These are phyloP conservation scores for Cutaneotrichosporon cutaneum DNA, from an alignment of 1,284 basidiomycete genomes.

Conservation along the genomic window DNA sequence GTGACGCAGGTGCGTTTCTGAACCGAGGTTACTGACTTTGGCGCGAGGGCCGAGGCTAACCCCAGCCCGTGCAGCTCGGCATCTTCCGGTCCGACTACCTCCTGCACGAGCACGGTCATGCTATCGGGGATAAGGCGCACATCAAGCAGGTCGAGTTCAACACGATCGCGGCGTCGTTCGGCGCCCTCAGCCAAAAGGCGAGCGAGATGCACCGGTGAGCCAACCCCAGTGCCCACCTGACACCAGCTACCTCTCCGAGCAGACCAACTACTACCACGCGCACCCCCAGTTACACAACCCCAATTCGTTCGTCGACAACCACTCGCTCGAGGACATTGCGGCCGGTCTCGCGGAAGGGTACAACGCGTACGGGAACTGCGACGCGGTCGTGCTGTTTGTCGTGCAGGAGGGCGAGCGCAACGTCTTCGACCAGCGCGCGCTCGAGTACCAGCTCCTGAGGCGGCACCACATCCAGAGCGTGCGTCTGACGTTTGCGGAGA, in stretches of 20 bases:
- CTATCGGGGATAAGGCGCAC: slow-evolving; percentile 38
- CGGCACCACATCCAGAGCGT: slow-evolving; percentile 72
- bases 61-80: slow-evolving; percentile 77
- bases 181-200: slow-evolving; percentile 70
- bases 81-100: slow-evolving; percentile 97
- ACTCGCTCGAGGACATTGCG: slow-evolving; percentile 68
- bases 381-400: slow-evolving; percentile 70
- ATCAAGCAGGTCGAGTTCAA: slow-evolving; percentile 99
- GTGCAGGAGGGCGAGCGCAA: slow-evolving; percentile 90
- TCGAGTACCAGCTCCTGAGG: slow-evolving; percentile 73
- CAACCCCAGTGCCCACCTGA: slow-evolving; percentile 7
- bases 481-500: slow-evolving; percentile 71
- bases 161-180: slow-evolving; percentile 92
- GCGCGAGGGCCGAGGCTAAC: background rate
- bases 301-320: slow-evolving; percentile 70
- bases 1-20: slow-evolving; percentile 44
- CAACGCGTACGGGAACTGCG: slow-evolving; percentile 61
- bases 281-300: slow-evolving; percentile 59
- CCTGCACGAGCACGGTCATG: slow-evolving; percentile 60
- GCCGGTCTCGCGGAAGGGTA: slow-evolving; percentile 78
- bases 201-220: slow-evolving; percentile 74
- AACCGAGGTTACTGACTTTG: background rate
- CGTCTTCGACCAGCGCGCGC: slow-evolving; percentile 85
- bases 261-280: slow-evolving; percentile 65
- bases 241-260: slow-evolving; percentile 64